A percentile compares a stretch with the other conserved stretches of the same genome.
phyloP scores from a whole-genome alignment of 306 rosid genomes.

The Potentilla sterilis region DNA sequence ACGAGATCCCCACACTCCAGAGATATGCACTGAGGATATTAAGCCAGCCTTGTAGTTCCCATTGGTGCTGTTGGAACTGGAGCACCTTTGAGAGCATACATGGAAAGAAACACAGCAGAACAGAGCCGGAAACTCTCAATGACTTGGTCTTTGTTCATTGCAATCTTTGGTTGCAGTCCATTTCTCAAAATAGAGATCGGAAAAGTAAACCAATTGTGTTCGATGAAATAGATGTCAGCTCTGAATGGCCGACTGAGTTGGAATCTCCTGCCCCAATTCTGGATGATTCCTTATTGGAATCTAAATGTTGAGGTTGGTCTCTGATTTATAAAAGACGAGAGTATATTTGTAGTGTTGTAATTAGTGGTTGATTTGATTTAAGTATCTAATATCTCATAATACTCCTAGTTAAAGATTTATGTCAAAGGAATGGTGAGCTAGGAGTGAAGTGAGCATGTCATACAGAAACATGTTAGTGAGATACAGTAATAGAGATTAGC shows the following conservation, averaged over 20 bases:
- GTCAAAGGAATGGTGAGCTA: background rate
- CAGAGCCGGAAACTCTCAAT: slow-evolving; percentile 45
- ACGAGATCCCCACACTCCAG: slow-evolving; percentile 63
- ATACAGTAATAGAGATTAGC: too few relatives aligned
- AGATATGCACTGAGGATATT: slow-evolving; percentile 61
- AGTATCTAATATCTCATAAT: too few relatives aligned
- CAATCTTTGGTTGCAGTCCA: slow-evolving; percentile 60
- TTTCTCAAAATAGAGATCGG: slow-evolving; percentile 36
- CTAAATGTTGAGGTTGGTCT: slow-evolving; percentile 39
- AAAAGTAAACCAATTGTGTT: slow-evolving; percentile 45
- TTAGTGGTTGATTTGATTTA: background rate
- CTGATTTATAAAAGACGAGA: slow-evolving; percentile 13
- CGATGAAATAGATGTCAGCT: slow-evolving; percentile 57
- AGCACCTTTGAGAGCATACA: slow-evolving; percentile 51
- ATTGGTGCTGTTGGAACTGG: slow-evolving; percentile 68
- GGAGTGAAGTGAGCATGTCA: background rate
- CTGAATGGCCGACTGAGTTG: slow-evolving; percentile 64
- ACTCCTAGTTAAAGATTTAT: background rate
- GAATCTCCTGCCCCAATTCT: slow-evolving; percentile 46
- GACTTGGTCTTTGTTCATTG: slow-evolving; percentile 67
- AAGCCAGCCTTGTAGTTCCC: slow-evolving; percentile 72
- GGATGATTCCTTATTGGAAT: slow-evolving; percentile 73
- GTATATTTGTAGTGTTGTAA: background rate
- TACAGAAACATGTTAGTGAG: background rate
- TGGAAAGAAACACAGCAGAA: slow-evolving; percentile 37